A percentile compares a stretch with the other conserved stretches of the same genome.
phyloP scores from a whole-genome alignment of 1,284 basidiomycete genomes.

The Moniliella sp. region DNA sequence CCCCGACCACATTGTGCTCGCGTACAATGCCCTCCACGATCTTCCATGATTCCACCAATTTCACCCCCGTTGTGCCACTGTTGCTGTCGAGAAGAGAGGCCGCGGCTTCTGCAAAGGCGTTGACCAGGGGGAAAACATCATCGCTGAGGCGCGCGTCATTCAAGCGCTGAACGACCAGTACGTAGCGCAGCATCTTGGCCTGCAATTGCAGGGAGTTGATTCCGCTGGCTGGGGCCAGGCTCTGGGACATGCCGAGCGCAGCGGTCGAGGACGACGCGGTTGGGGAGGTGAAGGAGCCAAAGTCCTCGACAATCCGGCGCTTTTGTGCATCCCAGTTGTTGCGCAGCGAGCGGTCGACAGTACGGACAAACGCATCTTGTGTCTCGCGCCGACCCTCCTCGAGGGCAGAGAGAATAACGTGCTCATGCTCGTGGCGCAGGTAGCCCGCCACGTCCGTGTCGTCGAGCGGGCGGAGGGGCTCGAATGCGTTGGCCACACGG shows the following conservation, averaged over 20 bases:
- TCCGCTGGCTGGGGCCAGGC: too few species aligned
- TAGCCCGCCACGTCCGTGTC: constrained; percentile 75
- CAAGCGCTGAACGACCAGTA: constrained; percentile 18
- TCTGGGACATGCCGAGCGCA: too few species aligned
- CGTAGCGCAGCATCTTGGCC: constrained; percentile 24
- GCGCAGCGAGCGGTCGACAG: constrained; percentile 52
- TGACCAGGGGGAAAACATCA: constrained; percentile 11
- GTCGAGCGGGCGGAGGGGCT: constrained; percentile 63
- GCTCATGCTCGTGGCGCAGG: constrained; percentile 72
- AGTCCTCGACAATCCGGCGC: constrained; percentile 67
- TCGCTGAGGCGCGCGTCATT: constrained; percentile 22
- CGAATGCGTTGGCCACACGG: constrained; percentile 63
- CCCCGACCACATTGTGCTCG: neutral
- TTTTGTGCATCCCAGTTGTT: constrained; percentile 76
- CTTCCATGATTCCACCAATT: too few species aligned
- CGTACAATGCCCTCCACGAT: too few species aligned
- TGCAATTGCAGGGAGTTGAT: constrained; percentile 23
- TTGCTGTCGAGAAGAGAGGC: too few species aligned
- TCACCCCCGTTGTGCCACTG: too few species aligned
- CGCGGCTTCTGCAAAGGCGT: constrained; percentile 19
- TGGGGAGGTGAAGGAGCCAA: constrained; percentile 46
- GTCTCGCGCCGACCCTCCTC: constrained; percentile 59
- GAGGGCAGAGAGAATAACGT: constrained; percentile 74
- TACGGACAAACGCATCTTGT: constrained; percentile 8
- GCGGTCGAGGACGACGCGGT: too few species aligned